A percentile compares a stretch with the other conserved stretches of the same genome.
phyloP scores from a whole-genome alignment of 2,329 filamentous ascomycete species.

The Neobulgaria alba region DNA sequence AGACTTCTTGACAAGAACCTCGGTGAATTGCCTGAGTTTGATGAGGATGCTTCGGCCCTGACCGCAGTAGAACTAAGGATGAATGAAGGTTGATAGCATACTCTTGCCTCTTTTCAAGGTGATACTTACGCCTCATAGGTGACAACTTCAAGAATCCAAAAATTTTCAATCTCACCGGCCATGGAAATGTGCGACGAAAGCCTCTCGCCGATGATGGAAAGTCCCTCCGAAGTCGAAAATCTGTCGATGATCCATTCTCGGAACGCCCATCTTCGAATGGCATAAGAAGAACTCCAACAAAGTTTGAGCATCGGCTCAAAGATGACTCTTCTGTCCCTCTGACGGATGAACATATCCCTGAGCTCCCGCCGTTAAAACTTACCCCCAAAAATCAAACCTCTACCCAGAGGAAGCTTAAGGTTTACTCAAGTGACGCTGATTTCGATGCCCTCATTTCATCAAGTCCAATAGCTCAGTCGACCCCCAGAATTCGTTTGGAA shows the following conservation, averaged over 20 bases:
- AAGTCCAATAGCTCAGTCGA: conserved; percentile 24
- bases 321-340: conserved; percentile 7
- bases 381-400: neutral
- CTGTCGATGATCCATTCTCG: conserved; percentile 13
- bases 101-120: neutral
- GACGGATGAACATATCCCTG: conserved; percentile 4
- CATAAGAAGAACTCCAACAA: conserved; percentile 10
- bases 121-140: conserved; percentile 8
- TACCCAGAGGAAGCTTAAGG: neutral
- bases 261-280: conserved; percentile 5
- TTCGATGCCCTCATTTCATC: conserved; percentile 20
- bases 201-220: conserved; percentile 11
- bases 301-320: conserved; percentile 8
- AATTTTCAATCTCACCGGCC: conserved; percentile 12
- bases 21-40: conserved; percentile 4
- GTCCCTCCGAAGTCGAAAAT: conserved; percentile 12
- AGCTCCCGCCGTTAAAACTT: conserved; percentile 7
- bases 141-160: conserved; percentile 14
- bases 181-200: conserved; percentile 15
- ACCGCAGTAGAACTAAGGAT: conserved; percentile 14
- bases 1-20: conserved; percentile 7
- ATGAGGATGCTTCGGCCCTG: conserved; percentile 7
- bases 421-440: conserved; percentile 5
- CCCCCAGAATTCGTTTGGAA: conserved; percentile 20
- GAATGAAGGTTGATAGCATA: conserved; percentile 16